Conservation (phyloP, 768 basidiomycete species). For the Rubroboletus pulcherrimus region DNA sequence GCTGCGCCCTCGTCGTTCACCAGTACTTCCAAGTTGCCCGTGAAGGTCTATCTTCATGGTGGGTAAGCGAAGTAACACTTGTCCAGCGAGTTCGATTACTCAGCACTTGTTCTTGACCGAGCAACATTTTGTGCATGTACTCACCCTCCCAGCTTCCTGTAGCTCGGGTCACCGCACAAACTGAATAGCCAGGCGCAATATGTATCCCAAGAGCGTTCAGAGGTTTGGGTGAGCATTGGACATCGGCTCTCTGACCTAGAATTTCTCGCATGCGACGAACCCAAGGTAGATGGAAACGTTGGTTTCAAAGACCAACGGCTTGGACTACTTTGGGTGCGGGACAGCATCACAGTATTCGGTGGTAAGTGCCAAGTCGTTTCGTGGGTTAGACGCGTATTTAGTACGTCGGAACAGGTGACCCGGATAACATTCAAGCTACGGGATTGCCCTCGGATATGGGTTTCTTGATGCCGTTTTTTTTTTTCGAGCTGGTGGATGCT, state of each 20-base stretch:
- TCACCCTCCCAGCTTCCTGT: slow-evolving; percentile 53
- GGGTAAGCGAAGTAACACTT: slow-evolving; percentile 41
- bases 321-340: slow-evolving; percentile 63
- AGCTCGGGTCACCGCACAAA: slow-evolving; percentile 71
- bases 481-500: background rate
- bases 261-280: slow-evolving; percentile 63
- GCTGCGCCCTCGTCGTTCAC: slow-evolving; percentile 45
- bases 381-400: background rate
- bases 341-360: slow-evolving; percentile 65
- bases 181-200: slow-evolving; percentile 61
- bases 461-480: background rate
- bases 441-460: slow-evolving; percentile 62
- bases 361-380: slow-evolving; percentile 35
- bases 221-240: slow-evolving; percentile 73
- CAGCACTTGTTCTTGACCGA: background rate
- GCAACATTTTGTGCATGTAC: background rate
- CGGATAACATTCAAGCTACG: slow-evolving; percentile 54
- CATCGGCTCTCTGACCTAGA: slow-evolving; percentile 74
- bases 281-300: slow-evolving; percentile 63
- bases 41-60: slow-evolving; percentile 74
- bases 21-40: slow-evolving; percentile 49
- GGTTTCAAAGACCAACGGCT: slow-evolving; percentile 84
- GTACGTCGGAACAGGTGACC: slow-evolving; percentile 44
- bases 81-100: background rate
- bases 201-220: slow-evolving; percentile 54